Evolutionary conservation across 768 basidiomycete genomes (phyloP), one percentile per base, ranked within the genome.

Genomic region (Gloeophyllum trabeum): DNA sequence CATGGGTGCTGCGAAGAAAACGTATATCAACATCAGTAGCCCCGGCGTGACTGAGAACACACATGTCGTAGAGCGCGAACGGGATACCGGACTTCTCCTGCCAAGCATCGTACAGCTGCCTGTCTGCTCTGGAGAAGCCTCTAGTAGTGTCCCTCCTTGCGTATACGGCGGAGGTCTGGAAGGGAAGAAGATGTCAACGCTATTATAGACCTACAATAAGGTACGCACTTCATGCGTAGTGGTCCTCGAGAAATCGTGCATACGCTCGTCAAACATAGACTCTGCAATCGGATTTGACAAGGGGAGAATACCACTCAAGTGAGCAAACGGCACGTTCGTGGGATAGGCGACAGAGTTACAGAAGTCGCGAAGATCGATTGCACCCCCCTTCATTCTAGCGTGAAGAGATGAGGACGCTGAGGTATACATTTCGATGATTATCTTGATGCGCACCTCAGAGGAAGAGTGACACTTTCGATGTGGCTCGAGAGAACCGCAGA

Each of bases 401-500:
- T 10, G 7, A 30, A 16, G 10, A 16, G 7, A 30, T 30, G 28
- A 30, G 28, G 10, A 30, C 16, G 28, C n/a, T n/a, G n/a, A n/a
- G n/a, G n/a, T n/a, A n/a, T n/a, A n/a, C n/a, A n/a, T n/a, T n/a
- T n/a, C n/a, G n/a, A 30, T 30, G 10, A 30, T 30, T 7, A 30
- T 30, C 10, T 30, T 30, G 20, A 19, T 24, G 22, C 52, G 45
- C 48, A 79, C 79, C 81, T 71, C 39, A 77, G 51, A 2, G 78
- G 75, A 22, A 81, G 60, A 3, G 80, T 81, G 25, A 61, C 63
- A 18, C 65, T 71, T 46, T 82, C 78, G 10, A 81, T 57, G 46
- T 77, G 69, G 25, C 75, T 55, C 1, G 81, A 74, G 14, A 81
- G 54, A 35, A 81, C 55, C 10, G 79, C 76, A 10, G 79, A 79